Evolutionary conservation across 306 rosid species (phyloP).

Genomic region (Ammopiptanthus mongolicus): DNA sequence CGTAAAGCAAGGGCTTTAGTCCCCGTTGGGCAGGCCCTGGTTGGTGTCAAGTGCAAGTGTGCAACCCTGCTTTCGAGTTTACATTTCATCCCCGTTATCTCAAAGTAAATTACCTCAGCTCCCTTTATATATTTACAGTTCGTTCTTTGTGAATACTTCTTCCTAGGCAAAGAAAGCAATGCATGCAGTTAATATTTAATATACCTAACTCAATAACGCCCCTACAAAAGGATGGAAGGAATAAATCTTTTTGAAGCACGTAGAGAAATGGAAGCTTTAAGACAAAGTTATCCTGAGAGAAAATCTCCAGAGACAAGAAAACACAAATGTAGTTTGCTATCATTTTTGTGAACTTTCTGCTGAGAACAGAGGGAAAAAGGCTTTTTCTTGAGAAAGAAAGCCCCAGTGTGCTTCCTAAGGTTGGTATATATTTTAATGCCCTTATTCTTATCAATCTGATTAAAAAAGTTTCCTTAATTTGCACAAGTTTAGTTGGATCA

Average conservation of each 20-base stretch:
- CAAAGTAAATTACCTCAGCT: background rate
- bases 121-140: background rate
- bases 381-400: conserved; percentile 26
- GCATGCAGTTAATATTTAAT: background rate
- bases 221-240: conserved; percentile 43
- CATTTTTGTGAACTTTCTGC: conserved; percentile 30
- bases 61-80: background rate
- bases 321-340: conserved; percentile 13
- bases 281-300: conserved; percentile 36
- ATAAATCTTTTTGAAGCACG: conserved; percentile 30
- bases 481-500: background rate
- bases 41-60: too few species aligned
- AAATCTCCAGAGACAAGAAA: conserved; percentile 27
- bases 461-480: conserved; percentile 3
- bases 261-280: conserved; percentile 35
- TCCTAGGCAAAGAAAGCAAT: background rate
- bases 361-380: conserved; percentile 11
- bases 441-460: background rate
- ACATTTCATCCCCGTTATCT: background rate
- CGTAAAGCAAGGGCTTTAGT: too few species aligned
- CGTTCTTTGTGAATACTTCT: background rate
- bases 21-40: too few species aligned
- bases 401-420: conserved; percentile 27
- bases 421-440: conserved; percentile 18
- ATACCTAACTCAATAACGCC: conserved; percentile 3